A percentile compares a stretch with the other conserved stretches of the same genome.
Conservation (phyloP, 768 basidiomycete genomes). For the Solioccasus polychromus region DNA sequence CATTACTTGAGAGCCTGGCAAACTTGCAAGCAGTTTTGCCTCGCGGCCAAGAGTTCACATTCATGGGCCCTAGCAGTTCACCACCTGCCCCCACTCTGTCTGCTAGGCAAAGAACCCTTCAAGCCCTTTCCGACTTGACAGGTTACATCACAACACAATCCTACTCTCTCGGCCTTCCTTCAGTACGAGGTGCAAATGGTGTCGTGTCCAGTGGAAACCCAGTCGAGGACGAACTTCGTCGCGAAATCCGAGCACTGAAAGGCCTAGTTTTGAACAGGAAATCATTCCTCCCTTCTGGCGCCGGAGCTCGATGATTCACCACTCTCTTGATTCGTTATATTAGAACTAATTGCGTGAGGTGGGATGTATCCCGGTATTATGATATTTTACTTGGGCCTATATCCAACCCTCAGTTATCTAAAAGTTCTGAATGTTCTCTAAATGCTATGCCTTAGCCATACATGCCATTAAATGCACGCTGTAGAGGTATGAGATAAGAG, state of each 20-base stretch:
- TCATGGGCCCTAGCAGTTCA: conserved; percentile 7
- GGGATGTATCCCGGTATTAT: too few species aligned
- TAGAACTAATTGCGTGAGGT: too few species aligned
- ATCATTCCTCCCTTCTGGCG: conserved; percentile 22
- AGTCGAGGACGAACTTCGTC: conserved; percentile 61
- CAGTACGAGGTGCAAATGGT: conserved; percentile 18
- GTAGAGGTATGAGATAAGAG: conserved; percentile 1
- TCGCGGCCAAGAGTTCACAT: conserved; percentile 13
- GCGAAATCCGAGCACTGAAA: conserved; percentile 75
- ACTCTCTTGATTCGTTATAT: too few species aligned
- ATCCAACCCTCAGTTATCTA: too few species aligned
- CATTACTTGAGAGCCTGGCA: conserved; percentile 25
- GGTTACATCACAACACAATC: conserved; percentile 77
- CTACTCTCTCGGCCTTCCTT: conserved; percentile 37
- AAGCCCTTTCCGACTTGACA: conserved; percentile 68
- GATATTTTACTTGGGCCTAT: too few species aligned
- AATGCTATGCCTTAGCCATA: background rate
- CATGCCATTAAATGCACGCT: background rate
- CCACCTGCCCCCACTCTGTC: conserved; percentile 24
- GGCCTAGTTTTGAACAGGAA: conserved; percentile 76
- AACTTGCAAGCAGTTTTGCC: conserved; percentile 22
- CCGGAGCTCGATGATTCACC: too few species aligned
- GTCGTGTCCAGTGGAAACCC: conserved; percentile 18
- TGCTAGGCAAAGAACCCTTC: conserved; percentile 57
- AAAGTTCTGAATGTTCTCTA: background rate